Evolutionary conservation across 2,329 filamentous ascomycete genomes (phyloP), one percentile per base, ranked within the genome.

Genomic region (Colletotrichum navitas): DNA sequence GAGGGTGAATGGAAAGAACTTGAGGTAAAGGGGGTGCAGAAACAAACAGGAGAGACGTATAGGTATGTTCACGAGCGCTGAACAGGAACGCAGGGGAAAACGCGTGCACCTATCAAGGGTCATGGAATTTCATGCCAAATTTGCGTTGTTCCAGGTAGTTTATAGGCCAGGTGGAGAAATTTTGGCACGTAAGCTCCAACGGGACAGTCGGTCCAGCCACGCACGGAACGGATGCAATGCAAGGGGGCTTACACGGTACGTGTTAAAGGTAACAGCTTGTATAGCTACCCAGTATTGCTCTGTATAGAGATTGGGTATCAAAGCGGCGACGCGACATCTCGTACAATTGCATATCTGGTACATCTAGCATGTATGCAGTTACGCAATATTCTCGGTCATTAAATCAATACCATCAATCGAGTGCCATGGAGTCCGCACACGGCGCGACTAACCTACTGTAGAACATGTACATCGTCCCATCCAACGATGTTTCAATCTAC

Each of bases 91-190:
- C 56, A 71, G 64, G 68, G 63, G 68, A 71, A 68, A 26, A 71
- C 68, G 68, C 68, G 68, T 71, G 58, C 68, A 63, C 68, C 68
- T 68, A 68, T 68, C 68, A 71, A 63, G 26, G 64, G 58, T 59
- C 52, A 54, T 43, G 36, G 56, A 68, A 56, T 71, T 62, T 66
- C 47, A 55, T 54, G 45, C 63, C 55, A 67, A 56, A 62, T 58
- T 67, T n/a, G 47, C 26, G 41, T 63, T 32, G 61, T 41, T 36
- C 11, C n/a, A 58, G 54, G 41, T 60, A 39, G 41, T 63, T 29
- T 41, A 41, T 36, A 63, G 49, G 61, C 61, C 49, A 63, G 49
- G 61, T 63, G 61, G 61, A 55, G 61, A 55, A 63, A 55, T 3
- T 24, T 43, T 26, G 36, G 61, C 26, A 63, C 60, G 34, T 63